Base-by-base conservation (phyloP, 163 green algal genomes). In the Coccomyxa subellipsoidea region DNA sequence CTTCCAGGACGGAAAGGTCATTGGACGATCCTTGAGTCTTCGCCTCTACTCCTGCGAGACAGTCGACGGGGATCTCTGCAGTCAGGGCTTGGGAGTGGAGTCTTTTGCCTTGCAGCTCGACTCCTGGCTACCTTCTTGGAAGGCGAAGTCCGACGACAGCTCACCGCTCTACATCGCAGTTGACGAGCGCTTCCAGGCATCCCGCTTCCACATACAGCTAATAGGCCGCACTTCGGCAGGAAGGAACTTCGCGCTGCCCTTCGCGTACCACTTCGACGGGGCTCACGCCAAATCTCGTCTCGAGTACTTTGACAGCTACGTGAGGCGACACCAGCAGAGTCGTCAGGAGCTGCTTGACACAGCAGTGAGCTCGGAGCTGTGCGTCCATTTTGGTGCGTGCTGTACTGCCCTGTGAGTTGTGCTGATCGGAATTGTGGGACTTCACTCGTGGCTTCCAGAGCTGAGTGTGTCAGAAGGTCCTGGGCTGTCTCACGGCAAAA, bases 71-170 rank as follows among this genome's bases (percentile, higher is more conserved):
- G 47, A 59, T 59, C 47, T 59, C 15, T 59, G 47, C 47, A 59
- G 47, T 18, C 29, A 73, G 27, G n/a, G 66, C 66, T 73, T 73
- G 66, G 66, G 29, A 73, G n/a, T 73, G 29, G 66, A 73, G 66
- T 73, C 29, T 23, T 73, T 73, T 73, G 66, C 66, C 21, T 34
- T 73, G n/a, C 66, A 73, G 66, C 66, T 73, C 66, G 66, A 73
- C 66, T 32, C 66, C 66, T 73, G 66, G 66, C 66, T 36, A 35
- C 66, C 66, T 32, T 27, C 66, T 34, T 73, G 66, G 66, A 73
- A 73, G 66, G 66, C 66, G 10, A 32, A 34, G 66, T 36, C 66
- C 32, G 66, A 73, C 29, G 66, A 73, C 66, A 73, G 66, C 66
- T 73, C 66, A 73, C 70, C 70, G 18, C 32, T 77, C 12, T 40